Evolutionary conservation across 2,329 filamentous ascomycete genomes (phyloP).

Genomic region (Grosmannia serpens): DNA sequence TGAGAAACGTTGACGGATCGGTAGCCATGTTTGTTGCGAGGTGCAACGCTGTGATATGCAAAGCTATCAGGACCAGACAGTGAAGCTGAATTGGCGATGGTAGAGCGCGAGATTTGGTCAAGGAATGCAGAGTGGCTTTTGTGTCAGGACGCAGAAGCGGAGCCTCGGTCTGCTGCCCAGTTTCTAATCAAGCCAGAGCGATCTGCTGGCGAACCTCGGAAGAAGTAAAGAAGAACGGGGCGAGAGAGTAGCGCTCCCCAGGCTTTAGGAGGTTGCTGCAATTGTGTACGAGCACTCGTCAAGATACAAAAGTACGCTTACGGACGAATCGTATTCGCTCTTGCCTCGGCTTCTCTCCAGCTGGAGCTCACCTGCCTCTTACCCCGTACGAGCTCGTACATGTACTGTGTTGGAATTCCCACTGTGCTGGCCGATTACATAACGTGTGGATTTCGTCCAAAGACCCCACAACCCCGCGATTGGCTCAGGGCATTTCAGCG

Average conservation of each 20-base stretch:
- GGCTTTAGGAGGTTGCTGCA: neutral
- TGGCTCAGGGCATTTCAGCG: neutral
- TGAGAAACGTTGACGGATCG: conserved; percentile 55
- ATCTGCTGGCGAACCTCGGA: neutral
- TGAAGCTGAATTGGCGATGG: neutral
- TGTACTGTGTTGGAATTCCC: neutral
- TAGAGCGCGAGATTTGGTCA: neutral
- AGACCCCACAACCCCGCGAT: neutral
- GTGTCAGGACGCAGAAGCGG: neutral
- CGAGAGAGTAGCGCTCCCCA: neutral
- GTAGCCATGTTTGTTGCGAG: conserved; percentile 7
- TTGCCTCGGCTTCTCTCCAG: neutral
- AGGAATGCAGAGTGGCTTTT: too few relatives aligned
- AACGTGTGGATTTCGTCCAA: neutral
- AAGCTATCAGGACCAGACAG: neutral
- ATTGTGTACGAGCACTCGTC: neutral
- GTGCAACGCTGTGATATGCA: neutral
- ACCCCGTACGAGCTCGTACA: neutral
- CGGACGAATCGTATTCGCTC: neutral
- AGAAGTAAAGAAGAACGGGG: neutral
- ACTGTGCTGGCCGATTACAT: neutral
- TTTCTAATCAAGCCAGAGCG: neutral
- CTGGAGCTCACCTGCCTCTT: neutral
- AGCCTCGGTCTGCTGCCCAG: neutral
- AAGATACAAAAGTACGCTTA: neutral